Evolutionary conservation across 345 rosid genomes (phyloP), one percentile per base, ranked within the genome.

Genomic region (Eucalyptus globulus): DNA sequence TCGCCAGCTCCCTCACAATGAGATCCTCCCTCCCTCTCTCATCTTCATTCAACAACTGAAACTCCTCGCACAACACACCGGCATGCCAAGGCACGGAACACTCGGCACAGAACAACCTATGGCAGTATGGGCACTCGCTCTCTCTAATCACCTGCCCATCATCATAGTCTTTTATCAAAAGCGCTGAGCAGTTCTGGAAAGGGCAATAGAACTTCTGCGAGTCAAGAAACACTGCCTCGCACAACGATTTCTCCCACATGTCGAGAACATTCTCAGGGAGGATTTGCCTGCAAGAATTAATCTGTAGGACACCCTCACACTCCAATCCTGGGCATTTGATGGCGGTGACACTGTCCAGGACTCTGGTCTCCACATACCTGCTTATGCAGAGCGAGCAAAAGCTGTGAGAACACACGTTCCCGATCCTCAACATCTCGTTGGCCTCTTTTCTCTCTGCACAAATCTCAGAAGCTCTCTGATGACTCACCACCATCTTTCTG

Each of bases 81-180:
- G 88, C 27, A 80, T 94, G 95, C 94, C 94, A 93, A 12, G 93
- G 90, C 8, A 94, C 94, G 15, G 51, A 31, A 65, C 94, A 93
- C 80, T 58, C 58, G 2, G 92, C 95, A 80, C 94, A 94, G 89
- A 94, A 94, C 93, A 93, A 88, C 29, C 97, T 93, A 27, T 92
- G 95, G 86, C 96, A 95, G 44, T 90, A 91, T 1, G 98, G 96
- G 54, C 98, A 96, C 90, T 96, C 96, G 4, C 95, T 89, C 91
- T 93, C 94, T 87, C 89, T 93, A 13, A 94, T 92, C 9, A 80
- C 86, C 31, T 87, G 87, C 37, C 87, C 91, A 21, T 21, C 89
- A 72, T 80, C 81, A 3, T 90, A 91, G 40, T 91, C 88, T 6
- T 29, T 86, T 87, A 97, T 85, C 93, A 96, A 54, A 90, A 95